Evolutionary conservation across 2,329 filamentous ascomycete species (phyloP), one percentile per base, ranked within the genome.

Genomic region (Podosphaera fusca): DNA sequence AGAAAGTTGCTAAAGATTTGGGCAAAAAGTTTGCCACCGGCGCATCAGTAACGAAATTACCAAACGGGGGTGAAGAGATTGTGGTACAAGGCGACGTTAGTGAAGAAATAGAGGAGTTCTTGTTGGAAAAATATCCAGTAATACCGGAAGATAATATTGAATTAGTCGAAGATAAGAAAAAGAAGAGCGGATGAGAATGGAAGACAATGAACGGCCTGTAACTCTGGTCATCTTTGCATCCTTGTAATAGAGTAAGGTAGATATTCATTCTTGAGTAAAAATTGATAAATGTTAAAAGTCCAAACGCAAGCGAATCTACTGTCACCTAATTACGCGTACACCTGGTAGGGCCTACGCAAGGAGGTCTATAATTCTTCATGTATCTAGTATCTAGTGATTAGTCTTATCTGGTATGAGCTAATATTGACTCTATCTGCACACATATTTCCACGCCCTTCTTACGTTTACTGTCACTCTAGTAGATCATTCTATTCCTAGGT

Each of bases 21-120:
- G 92, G 92, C 61, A 98, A 96, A 79, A 96, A 95, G 72, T 96
- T 98, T 67, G 92, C 92, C 35, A 96, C 92, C 8, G 92, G 92
- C 0, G 84, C 82, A 14, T 89, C 84, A 50, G 92, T 98, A 50
- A 96, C 90, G 7, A 95, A 95, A 73, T 79, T 85, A 1, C 78
- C 87, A 0, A 82, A 81, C 57, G 87, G 87, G 30, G 85, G 85
- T 21, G 92, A 98, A 71, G 92, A 96, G 72, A 96, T 98, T 68
- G 94, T 94, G 3, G 87, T 98, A 29, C 92, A 98, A 72, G 92
- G 92, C 38, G 92, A 98, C 72, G 82, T 98, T 60, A 94, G 88
- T 69, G 86, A 92, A 65, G 92, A 98, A 72, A 82, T 98, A 61
- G 79, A 86, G 66, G 92, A 96, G 68, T 95, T 90, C 73, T 71